phyloP scores from a whole-genome alignment of 345 rosid species.

The Populus pruinosa region DNA sequence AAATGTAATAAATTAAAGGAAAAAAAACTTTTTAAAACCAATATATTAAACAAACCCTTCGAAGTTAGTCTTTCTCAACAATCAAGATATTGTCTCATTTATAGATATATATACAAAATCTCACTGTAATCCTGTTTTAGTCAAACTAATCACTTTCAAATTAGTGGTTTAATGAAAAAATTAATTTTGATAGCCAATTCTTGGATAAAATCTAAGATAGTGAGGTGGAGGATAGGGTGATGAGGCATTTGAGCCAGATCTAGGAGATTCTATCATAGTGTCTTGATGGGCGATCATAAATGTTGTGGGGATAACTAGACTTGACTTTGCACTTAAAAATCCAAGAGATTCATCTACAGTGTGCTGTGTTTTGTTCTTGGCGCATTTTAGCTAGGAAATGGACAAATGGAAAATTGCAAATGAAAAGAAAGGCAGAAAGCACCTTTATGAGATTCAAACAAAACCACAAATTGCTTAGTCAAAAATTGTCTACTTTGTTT shows the following conservation, averaged over 20 bases:
- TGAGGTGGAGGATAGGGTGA: neutral
- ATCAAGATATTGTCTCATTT: neutral
- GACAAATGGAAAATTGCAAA: conserved; percentile 4
- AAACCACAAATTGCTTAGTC: neutral
- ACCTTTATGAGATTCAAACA: neutral
- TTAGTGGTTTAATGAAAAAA: too few species aligned
- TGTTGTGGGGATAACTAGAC: neutral
- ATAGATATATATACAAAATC: too few species aligned
- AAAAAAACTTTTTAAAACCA: too few species aligned
- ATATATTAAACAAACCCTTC: too few species aligned
- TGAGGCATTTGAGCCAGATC: neutral
- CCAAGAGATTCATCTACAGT: neutral
- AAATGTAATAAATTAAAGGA: too few species aligned
- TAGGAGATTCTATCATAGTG: neutral
- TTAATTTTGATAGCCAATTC: too few species aligned
- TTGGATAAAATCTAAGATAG: neutral
- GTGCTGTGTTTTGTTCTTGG: neutral
- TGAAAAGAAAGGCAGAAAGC: neutral
- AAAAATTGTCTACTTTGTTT: neutral
- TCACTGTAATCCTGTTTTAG: too few species aligned
- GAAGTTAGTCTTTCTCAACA: neutral
- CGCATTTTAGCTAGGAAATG: neutral
- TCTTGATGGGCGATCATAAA: neutral
- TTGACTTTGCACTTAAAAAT: neutral
- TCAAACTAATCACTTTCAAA: too few species aligned